Base-by-base conservation (phyloP, 2,329 filamentous ascomycete species). In the Xylaria polymorpha region DNA sequence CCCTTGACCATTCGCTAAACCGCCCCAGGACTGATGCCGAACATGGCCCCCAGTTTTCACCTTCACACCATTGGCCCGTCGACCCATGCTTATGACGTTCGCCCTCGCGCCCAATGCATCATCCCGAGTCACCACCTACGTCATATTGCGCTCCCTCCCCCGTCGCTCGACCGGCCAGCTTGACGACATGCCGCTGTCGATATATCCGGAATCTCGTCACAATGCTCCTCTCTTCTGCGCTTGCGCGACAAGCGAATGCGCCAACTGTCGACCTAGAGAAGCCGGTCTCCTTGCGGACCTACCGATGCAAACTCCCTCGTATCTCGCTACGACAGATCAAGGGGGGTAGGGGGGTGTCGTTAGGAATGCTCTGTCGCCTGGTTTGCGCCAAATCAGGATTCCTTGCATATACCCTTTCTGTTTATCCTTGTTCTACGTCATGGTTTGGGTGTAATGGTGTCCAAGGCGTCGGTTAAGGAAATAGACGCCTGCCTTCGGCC, bases 91-190 rank as follows among this genome's bases (percentile, higher is more conserved):
- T 66, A 71, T 71, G 69, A 71, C 69, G 69, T 70, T 48, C 25
- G 20, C 46, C 29, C 44, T 51, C 35, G 29, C 46, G 59, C n/a
- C 25, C 51, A 29, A 53, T 67, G 64, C 69, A 71, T 71, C 69
- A 71, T 66, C 51, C 55, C 56, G 43, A 60, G 61, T 62, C 59
- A 66, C 70, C 65, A 70, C 53, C 53, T 68, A 72, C 71, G 71
- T 72, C 71, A 72, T 61, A 22, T 32, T 64, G 64, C 69, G 58
- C 67, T 18, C 46, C 51, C 12, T 59, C 35, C 53, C 63, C 32
- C 29, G 44, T 59, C 37, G 15, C 25, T 59, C 22, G 32, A 41
- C 20, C 8, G 57, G 39, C 59, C 32, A 18, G 32, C 51, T 69
- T 71, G 66, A 71, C 69, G 69, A 69, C 69, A 71, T 71, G 51